Evolutionary conservation across 1,284 basidiomycete species (phyloP).

Genomic region (Cystobasidium sp.): DNA sequence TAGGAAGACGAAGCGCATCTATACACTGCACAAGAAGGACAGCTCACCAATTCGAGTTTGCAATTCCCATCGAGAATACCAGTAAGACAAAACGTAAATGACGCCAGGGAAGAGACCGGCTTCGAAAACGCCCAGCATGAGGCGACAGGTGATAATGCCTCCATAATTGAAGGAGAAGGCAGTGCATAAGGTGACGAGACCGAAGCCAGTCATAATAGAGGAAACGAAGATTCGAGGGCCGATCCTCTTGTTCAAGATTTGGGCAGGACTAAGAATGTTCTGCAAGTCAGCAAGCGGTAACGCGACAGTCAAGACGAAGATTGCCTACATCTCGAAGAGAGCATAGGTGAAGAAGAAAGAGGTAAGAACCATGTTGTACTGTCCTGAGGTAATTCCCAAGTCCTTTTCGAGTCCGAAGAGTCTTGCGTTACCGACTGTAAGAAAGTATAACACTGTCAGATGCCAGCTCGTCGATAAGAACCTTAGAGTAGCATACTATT

Average conservation of each 20-base stretch:
- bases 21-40: neutral
- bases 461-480: no score
- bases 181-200: conserved; percentile 21
- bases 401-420: conserved; percentile 34
- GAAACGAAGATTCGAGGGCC: conserved; percentile 17
- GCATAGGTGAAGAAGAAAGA: conserved; percentile 37
- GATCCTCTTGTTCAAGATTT: conserved; percentile 33
- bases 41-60: conserved; percentile 18
- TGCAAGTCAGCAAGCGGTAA: neutral
- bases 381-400: conserved; percentile 8
- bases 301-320: neutral
- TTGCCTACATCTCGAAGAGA: conserved; percentile 12
- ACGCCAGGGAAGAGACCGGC: conserved; percentile 35
- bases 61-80: conserved; percentile 38
- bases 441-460: neutral
- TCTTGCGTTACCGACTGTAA: conserved; percentile 31
- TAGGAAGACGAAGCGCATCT: no score
- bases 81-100: conserved; percentile 30
- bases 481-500: conserved; percentile 1
- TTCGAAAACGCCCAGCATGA: conserved; percentile 24
- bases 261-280: neutral
- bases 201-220: conserved; percentile 11
- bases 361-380: conserved; percentile 32
- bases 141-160: conserved; percentile 21
- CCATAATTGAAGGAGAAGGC: conserved; percentile 32